Percentiles rank a stretch among this genome's conserved stretches.
Conservation (phyloP, 176 grass and related monocot genomes). For the Aechmea fasciata region DNA sequence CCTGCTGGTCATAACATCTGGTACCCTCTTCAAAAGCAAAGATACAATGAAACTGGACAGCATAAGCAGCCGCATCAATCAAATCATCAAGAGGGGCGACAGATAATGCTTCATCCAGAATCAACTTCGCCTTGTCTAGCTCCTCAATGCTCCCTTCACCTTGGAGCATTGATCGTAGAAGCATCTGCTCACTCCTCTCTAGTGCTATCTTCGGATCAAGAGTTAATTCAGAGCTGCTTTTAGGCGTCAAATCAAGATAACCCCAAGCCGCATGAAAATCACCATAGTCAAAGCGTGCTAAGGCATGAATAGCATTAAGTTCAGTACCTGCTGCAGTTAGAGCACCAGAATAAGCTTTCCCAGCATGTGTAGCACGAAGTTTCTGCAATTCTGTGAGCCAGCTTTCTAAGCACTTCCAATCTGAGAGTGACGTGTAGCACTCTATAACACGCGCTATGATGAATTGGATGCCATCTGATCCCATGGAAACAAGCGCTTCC, state of each 20-base stretch:
- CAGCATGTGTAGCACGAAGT: slow-evolving; percentile 80
- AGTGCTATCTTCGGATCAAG: slow-evolving; percentile 83
- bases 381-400: slow-evolving; percentile 87
- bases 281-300: slow-evolving; percentile 74
- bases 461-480: slow-evolving; percentile 89
- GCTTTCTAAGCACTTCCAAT: slow-evolving; percentile 94
- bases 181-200: slow-evolving; percentile 96
- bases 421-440: slow-evolving; percentile 82
- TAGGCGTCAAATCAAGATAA: slow-evolving; percentile 91
- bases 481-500: slow-evolving; percentile 58
- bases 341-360: slow-evolving; percentile 93
- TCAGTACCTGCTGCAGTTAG: slow-evolving; percentile 84
- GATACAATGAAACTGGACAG: slow-evolving; percentile 75
- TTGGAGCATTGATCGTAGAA: slow-evolving; percentile 79
- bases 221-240: slow-evolving; percentile 75
- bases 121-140: slow-evolving; percentile 73
- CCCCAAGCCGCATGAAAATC: slow-evolving; percentile 74
- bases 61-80: slow-evolving; percentile 53
- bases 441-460: slow-evolving; percentile 80
- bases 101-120: slow-evolving; percentile 82
- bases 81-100: slow-evolving; percentile 74
- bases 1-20: slow-evolving; percentile 29
- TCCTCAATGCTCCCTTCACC: slow-evolving; percentile 42
- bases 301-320: slow-evolving; percentile 87
- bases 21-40: slow-evolving; percentile 70